Evolutionary conservation across 257 asterid genomes (phyloP).

Genomic region (Solanum paucissectum): DNA sequence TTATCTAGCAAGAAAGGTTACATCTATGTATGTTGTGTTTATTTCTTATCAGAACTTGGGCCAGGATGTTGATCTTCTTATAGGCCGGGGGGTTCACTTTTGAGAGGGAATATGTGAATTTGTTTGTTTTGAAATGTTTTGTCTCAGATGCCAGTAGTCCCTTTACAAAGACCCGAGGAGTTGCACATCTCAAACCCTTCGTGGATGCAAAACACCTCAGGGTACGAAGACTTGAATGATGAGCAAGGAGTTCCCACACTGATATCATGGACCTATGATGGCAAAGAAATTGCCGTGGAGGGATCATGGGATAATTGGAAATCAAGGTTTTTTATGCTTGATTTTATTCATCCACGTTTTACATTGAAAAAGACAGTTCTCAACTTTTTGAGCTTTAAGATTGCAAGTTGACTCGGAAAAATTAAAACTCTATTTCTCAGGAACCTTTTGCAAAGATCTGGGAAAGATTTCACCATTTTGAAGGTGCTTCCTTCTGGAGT

Average conservation of each 20-base stretch:
- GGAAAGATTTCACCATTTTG: constrained; percentile 96
- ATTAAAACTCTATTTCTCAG: constrained; percentile 25
- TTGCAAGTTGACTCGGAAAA: constrained; percentile 7
- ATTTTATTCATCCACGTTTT: neutral
- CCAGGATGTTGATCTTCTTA: neutral
- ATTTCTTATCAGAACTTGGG: neutral
- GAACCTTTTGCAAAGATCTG: constrained; percentile 80
- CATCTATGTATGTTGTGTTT: neutral
- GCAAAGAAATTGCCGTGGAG: constrained; percentile 79
- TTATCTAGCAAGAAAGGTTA: neutral
- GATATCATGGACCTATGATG: constrained; percentile 86
- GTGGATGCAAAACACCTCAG: constrained; percentile 77
- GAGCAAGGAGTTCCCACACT: constrained; percentile 90
- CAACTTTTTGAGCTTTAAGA: neutral
- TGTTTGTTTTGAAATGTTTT: neutral
- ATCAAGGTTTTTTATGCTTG: constrained; percentile 39
- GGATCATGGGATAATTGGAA: constrained; percentile 99
- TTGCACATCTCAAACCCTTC: constrained; percentile 67
- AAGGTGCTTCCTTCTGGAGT: constrained; percentile 94
- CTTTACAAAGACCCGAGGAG: constrained; percentile 90
- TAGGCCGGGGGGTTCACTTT: neutral
- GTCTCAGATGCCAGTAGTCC: constrained; percentile 81
- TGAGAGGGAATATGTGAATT: neutral
- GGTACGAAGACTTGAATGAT: constrained; percentile 40
- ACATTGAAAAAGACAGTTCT: neutral